Base-by-base conservation (phyloP, 169 alveolate species). In the Prorocentrum cordatum region DNA sequence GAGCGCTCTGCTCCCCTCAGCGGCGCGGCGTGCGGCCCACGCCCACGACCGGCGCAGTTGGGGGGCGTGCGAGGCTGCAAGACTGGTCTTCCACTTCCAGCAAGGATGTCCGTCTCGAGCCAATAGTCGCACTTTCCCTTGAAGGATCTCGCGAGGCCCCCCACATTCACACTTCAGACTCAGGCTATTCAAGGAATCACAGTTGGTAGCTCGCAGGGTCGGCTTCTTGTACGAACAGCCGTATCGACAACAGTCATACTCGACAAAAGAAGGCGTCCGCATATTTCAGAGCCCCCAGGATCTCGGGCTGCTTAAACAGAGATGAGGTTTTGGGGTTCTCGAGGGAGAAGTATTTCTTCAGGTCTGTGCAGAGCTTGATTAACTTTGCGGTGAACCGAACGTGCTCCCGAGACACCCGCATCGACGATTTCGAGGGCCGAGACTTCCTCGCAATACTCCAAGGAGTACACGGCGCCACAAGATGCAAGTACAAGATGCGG, bases 291-390 rank as follows among this genome's bases (percentile, higher is more conserved):
- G 82, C 82, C 1, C 16, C 1, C 16, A 20, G 39, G 27, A 70
- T 70, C 12, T 39, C 35, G 32, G 27, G n/a, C 12, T 38, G 45
- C 2, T 70, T 1, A 27, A 70, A 70, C 42, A 70, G 14, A 35
- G 16, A 38, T 2, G 82, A 70, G 2, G 82, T 38, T 27, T 39
- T 70, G 20, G 82, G 82, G 64, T 70, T 70, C 35, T 70, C 82
- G 14, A 70, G 82, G 5, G 64, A 38, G 29, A 26, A 70, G 1
- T 0, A 39, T 24, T 38, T 22, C 7, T 62, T 62, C 10, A 22
- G 10, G 1, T 26, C 39, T 12, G n/a, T 33, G 14, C 82, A 70
- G 3, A 70, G 33, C 26, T 27, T 20, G 26, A 70, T 70, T 10
- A 70, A 35, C 26, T 42, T 39, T 0, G 82, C 82, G 1, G 64